Base-by-base conservation (phyloP, 257 asterid genomes). In the Scutellaria minor region DNA sequence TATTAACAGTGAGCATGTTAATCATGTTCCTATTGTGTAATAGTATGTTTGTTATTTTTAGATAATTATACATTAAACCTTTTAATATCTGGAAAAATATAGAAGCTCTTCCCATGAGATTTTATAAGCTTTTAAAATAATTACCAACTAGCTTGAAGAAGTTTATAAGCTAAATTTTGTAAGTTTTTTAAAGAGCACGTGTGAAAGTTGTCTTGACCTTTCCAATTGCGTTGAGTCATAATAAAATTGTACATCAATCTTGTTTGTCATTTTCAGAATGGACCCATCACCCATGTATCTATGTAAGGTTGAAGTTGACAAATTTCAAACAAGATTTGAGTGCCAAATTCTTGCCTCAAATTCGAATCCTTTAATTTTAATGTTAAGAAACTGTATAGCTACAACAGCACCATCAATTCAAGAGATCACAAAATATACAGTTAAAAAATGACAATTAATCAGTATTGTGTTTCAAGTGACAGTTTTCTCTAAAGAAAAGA, bases 211-310 rank as follows among this genome's bases (percentile, higher is more conserved):
- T 14, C 3, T 52, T 15, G 59, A 37, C 76, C 76, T 61, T 71
- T 71, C 53, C 13, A 39, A 45, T 15, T 71, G 51, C 12, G 51
- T 46, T 12, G 76, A 47, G 76, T 47, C 76, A 11, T 45, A 35
- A 59, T 44, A 37, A 52, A 51, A 51, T 51, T 1, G 13, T 46
- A 13, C 5, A 46, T 46, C 6, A 9, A 11, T 46, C 52, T 13
- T 14, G 8, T 51, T 51, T 51, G 57, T 52, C 12, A 31, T 52
- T 15, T 52, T 52, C 20, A 14, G 10, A 9, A 27, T 52, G 58
- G 58, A 52, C 58, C 31, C 4, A 15, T 52, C 27, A 52, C 12
- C 13, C n/a, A 40, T 15, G 2, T 8, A 45, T 45, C 31, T 31
- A 1, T 14, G 9, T 52, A 31, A 46, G n/a, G 13, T 65, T 65